Evolutionary conservation across 2,329 filamentous ascomycete genomes (phyloP), one percentile per base, ranked within the genome.

Genomic region (Neofusicoccum sp.): DNA sequence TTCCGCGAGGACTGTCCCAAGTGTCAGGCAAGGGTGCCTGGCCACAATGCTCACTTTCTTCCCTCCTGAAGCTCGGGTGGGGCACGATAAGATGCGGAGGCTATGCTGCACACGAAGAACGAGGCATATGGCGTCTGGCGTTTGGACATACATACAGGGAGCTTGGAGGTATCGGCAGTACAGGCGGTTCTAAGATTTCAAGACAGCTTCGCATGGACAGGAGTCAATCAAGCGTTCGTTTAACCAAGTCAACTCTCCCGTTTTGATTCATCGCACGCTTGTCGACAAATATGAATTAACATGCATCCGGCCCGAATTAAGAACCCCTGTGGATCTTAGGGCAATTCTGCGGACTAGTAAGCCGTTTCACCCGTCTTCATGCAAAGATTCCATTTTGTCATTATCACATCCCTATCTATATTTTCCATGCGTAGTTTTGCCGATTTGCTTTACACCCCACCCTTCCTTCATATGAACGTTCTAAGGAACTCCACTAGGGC

Each of bases 401-500:
- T 43, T 51, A 31, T 33, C 51, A 33, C 28, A n/a, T 38, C 47
- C 57, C 44, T 51, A 41, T 44, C 57, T 43, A 51, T 51, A 40
- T 44, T 41, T 16, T 40, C n/a, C n/a, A 60, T 43, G 57, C 45
- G 14, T 16, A 28, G 24, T 51, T 20, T 16, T 51, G 31, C 51
- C n/a, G 51, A 31, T 24, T 8, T 34, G 36, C 24, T 38, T 40
- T 30, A 12, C 47, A 26, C 16, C 40, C 48, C 20, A 20, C 48
- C 2, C 31, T 40, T 59, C 31, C 4, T 26, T 60, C 40, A 60
- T 8, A 53, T 36, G 31, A 83, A 88, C 33, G 81, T 81, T 49
- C 88, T 80, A 73, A 90, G 70, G 66, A 88, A 89, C 75, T 93
- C 90, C 0, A 88, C 89, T 64, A 93, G 72, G 0, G 88, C 86